A percentile compares a stretch with the other conserved stretches of the same genome.
Evolutionary conservation across 2,329 filamentous ascomycete species (phyloP).

Genomic region (Colletotrichum sp.): DNA sequence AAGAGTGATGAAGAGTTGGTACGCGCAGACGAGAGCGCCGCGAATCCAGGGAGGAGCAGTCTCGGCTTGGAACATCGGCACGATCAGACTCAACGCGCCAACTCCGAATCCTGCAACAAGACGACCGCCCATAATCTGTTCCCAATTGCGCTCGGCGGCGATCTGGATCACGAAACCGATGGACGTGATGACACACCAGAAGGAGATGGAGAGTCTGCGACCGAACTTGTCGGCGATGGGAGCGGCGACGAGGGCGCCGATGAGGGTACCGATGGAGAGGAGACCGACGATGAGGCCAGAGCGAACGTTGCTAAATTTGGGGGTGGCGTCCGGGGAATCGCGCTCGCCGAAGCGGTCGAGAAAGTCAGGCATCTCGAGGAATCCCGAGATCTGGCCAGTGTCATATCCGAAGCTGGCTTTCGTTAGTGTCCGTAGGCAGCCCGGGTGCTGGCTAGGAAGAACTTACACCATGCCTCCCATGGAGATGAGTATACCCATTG

Average conservation of each 20-base stretch:
- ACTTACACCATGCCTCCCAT: conserved; percentile 51
- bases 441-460: accelerated
- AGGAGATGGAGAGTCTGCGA: conserved; percentile 65
- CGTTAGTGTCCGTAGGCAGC: background rate
- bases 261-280: conserved; percentile 63
- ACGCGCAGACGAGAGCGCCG: conserved; percentile 68
- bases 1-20: conserved; percentile 76
- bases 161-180: conserved; percentile 74
- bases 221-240: conserved; percentile 70
- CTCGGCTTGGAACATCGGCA: conserved; percentile 79
- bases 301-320: conserved; percentile 55
- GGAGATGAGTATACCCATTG: conserved; percentile 45
- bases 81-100: conserved; percentile 67
- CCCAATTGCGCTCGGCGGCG: conserved; percentile 59
- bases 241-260: conserved; percentile 65
- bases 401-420: conserved; percentile 47
- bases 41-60: conserved; percentile 71
- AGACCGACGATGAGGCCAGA: conserved; percentile 65
- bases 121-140: conserved; percentile 69
- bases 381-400: conserved; percentile 61
- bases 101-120: conserved; percentile 71
- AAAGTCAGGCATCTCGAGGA: conserved; percentile 64
- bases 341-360: conserved; percentile 52
- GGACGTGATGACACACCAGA: conserved; percentile 65
- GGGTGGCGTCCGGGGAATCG: conserved; percentile 38